Percentiles rank a stretch among this genome's conserved stretches.
Conservation (phyloP, 2,329 filamentous ascomycete species). For the Triangularia setosa region DNA sequence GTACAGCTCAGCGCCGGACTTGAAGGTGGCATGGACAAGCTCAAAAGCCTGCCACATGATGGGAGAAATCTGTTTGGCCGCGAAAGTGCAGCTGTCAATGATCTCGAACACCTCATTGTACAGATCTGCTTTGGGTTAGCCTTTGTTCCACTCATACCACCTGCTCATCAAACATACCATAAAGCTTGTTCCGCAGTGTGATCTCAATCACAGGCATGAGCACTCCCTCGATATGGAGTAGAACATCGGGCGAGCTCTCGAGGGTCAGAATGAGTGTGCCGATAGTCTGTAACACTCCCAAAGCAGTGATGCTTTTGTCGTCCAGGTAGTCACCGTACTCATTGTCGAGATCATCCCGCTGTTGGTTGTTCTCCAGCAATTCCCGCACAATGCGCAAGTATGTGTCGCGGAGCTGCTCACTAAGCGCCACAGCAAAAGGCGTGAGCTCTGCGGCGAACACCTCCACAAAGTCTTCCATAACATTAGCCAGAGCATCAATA, state of each 20-base stretch:
- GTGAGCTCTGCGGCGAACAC: conserved; percentile 97
- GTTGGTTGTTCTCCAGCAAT: conserved; percentile 81
- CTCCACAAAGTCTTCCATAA: conserved; percentile 99
- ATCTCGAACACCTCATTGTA: conserved; percentile 99
- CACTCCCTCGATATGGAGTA: conserved; percentile 90
- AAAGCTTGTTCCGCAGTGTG: conserved; percentile 95
- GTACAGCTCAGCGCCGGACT: conserved; percentile 93
- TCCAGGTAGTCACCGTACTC: conserved; percentile 87
- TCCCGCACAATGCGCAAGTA: conserved; percentile 92
- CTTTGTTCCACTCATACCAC: background rate
- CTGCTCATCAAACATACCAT: conserved; percentile 52
- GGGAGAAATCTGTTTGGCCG: conserved; percentile 88
- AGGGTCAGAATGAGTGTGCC: conserved; percentile 94
- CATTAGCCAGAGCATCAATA: conserved; percentile 92
- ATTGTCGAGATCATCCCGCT: conserved; percentile 70
- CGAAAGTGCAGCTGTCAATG: conserved; percentile 98
- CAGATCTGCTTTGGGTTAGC: conserved; percentile 55
- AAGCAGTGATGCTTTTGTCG: conserved; percentile 96
- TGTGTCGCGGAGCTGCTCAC: conserved; percentile 92
- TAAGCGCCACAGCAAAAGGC: conserved; percentile 92
- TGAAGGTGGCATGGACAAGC: conserved; percentile 94
- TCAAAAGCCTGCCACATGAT: conserved; percentile 99
- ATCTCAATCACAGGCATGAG: conserved; percentile 96
- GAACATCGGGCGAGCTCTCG: conserved; percentile 93
- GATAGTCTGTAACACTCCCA: conserved; percentile 95